Percentiles rank a stretch among this genome's conserved stretches.
Evolutionary conservation across 2,329 filamentous ascomycete genomes (phyloP).

Genomic region (Curvularia eragrostidis): DNA sequence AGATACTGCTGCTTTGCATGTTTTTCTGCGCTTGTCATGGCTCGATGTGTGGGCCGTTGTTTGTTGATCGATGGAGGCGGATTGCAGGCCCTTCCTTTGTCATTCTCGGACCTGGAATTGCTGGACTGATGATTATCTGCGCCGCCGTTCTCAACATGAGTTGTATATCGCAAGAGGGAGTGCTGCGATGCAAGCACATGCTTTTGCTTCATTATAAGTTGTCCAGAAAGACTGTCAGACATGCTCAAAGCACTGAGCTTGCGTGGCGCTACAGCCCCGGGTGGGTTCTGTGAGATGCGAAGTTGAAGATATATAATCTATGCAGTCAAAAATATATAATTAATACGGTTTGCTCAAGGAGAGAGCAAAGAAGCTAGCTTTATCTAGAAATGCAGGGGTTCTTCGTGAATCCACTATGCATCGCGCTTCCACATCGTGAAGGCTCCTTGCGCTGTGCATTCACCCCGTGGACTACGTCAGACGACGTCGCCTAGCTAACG

Average conservation of each 20-base stretch:
- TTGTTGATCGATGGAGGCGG: background rate
- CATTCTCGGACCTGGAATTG: background rate
- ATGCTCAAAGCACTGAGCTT: background rate
- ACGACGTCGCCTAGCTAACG: background rate
- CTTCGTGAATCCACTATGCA: background rate
- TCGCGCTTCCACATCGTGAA: background rate
- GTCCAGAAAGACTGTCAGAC: background rate
- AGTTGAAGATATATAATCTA: too few species aligned
- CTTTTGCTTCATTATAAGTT: background rate
- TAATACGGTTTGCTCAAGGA: background rate
- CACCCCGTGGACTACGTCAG: background rate
- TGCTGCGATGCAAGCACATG: background rate
- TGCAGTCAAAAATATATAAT: background rate
- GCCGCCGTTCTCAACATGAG: background rate
- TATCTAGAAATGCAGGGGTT: background rate
- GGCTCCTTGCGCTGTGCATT: background rate
- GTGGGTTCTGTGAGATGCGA: background rate
- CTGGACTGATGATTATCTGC: constrained; percentile 4
- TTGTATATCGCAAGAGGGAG: background rate
- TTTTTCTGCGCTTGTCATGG: background rate
- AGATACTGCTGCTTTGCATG: background rate
- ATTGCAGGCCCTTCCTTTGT: background rate
- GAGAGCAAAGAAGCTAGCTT: background rate
- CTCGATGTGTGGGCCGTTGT: background rate
- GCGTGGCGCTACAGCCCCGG: background rate